Conservation (phyloP, 2,329 filamentous ascomycete genomes). For the Pezicula neosporulosa region DNA sequence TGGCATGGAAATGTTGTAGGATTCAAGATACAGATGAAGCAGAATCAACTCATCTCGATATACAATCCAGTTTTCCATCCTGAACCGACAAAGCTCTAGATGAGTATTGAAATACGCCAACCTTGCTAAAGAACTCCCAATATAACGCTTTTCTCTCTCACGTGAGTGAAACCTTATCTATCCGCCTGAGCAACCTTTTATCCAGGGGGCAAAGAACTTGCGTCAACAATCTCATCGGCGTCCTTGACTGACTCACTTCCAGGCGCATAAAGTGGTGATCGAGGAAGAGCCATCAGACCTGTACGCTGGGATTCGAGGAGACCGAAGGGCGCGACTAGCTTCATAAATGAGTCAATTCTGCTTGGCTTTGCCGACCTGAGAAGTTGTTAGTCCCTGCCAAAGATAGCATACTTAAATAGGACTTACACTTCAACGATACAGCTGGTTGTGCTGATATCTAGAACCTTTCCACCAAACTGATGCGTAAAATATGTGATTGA, state of each 20-base stretch:
- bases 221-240: conserved; percentile 91
- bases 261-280: conserved; percentile 78
- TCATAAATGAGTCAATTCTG: conserved; percentile 96
- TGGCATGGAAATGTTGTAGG: neutral
- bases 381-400: conserved; percentile 11
- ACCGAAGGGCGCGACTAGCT: conserved; percentile 89
- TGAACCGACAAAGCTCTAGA: neutral
- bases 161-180: neutral
- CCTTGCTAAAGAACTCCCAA: neutral
- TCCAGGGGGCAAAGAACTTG: conserved; percentile 88
- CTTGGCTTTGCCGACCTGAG: conserved; percentile 75
- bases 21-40: neutral
- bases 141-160: neutral
- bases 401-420: conserved; percentile 1
- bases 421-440: conserved; percentile 96
- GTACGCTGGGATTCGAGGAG: conserved; percentile 95
- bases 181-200: conserved; percentile 37
- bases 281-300: conserved; percentile 92
- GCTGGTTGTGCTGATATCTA: conserved; percentile 97
- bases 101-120: neutral
- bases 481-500: conserved; percentile 95
- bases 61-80: neutral
- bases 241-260: conserved; percentile 75
- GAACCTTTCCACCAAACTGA: conserved; percentile 94
- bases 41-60: neutral